phyloP scores from a whole-genome alignment of 495 filamentous ascomycete species.

The Neurospora sp. region DNA sequence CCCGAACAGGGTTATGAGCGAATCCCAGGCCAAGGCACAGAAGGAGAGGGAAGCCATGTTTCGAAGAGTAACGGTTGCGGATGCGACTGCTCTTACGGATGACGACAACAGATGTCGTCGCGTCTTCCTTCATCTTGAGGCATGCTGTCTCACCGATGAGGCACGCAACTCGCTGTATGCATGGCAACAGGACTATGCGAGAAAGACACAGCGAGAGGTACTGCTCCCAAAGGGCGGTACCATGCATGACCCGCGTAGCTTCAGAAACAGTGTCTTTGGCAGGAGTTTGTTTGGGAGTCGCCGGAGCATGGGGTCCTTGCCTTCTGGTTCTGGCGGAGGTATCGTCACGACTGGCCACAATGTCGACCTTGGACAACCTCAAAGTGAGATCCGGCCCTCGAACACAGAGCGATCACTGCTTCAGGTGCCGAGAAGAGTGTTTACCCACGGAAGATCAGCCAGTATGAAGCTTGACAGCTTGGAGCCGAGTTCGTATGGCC shows the following conservation, averaged over 20 bases:
- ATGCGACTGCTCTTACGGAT: constrained; percentile 18
- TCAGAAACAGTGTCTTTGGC: not conserved
- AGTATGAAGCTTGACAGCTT: not conserved
- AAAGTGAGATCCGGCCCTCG: not conserved
- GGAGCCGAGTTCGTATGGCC: not conserved
- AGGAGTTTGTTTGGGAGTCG: not conserved
- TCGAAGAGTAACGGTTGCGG: not conserved
- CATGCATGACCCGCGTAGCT: constrained; percentile 11
- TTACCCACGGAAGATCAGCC: not conserved
- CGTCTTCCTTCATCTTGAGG: constrained; percentile 38
- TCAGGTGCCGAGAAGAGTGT: not conserved
- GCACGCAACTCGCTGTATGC: constrained; percentile 36
- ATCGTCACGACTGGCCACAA: not conserved
- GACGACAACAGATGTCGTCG: constrained; percentile 33
- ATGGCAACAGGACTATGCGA: constrained; percentile 38
- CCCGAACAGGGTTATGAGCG: not conserved
- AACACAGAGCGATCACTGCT: not conserved
- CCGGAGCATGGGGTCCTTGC: not conserved
- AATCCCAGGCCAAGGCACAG: not conserved
- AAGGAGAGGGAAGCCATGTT: not conserved
- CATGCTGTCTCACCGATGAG: constrained; percentile 37
- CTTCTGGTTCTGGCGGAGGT: not conserved
- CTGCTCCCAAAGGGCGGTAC: constrained; percentile 25
- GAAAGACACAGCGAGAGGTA: constrained; percentile 7
- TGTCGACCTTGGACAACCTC: not conserved